A percentile compares a stretch with the other conserved stretches of the same genome.
Evolutionary conservation across 2,329 filamentous ascomycete species (phyloP).

Genomic region (Penicillium sp.): DNA sequence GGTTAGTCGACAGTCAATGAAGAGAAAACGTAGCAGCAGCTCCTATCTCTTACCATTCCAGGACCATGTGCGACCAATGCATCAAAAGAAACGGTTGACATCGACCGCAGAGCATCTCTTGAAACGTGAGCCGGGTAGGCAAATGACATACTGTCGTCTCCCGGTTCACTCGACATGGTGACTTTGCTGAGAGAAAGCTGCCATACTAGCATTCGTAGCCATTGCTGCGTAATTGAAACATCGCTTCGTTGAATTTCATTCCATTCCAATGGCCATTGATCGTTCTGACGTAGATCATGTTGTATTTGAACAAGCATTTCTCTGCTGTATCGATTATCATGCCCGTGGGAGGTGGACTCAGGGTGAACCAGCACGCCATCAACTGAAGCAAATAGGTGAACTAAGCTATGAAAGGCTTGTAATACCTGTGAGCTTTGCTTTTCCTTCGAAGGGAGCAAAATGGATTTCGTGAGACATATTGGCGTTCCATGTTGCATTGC

Average conservation of each 20-base stretch:
- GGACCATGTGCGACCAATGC: neutral
- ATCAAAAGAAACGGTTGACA: neutral
- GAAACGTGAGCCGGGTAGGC: neutral
- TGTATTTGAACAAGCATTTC: neutral
- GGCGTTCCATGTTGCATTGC: neutral
- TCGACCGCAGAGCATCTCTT: neutral
- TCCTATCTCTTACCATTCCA: neutral
- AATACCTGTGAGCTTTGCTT: neutral
- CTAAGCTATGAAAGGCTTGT: neutral
- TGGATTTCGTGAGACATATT: neutral
- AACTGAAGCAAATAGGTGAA: neutral
- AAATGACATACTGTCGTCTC: neutral
- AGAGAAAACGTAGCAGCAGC: neutral
- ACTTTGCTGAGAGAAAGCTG: neutral
- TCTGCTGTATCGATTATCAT: neutral
- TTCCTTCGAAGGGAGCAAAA: neutral
- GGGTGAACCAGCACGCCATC: neutral
- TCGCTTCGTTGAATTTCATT: neutral
- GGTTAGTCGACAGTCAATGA: neutral
- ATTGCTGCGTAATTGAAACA: neutral
- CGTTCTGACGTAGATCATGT: neutral
- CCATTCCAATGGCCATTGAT: neutral
- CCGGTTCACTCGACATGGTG: neutral
- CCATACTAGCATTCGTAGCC: neutral
- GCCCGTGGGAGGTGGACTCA: neutral